Conservation (phyloP, 305 asterid species). For the Fraxinus sp. region DNA sequence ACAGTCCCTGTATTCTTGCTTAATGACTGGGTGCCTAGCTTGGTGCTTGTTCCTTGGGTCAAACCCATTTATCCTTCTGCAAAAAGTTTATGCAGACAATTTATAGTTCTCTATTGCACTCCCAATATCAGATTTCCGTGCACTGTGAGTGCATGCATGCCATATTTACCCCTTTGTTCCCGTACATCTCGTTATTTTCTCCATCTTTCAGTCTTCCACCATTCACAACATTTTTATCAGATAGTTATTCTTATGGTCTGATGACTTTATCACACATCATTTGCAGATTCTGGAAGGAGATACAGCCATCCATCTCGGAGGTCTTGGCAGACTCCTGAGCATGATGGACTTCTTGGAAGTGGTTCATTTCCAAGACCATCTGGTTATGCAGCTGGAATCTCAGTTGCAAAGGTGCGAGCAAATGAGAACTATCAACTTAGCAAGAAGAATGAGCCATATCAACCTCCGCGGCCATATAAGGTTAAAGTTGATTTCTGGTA, state of each 20-base stretch:
- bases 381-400: slow-evolving; percentile 56
- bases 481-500: slow-evolving; percentile 31
- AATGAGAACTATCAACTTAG: slow-evolving; percentile 63
- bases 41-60: background rate
- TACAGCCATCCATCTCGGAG: slow-evolving; percentile 58
- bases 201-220: background rate
- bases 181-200: background rate
- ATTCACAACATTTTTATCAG: background rate
- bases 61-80: background rate
- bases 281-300: slow-evolving; percentile 72
- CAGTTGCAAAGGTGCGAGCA: slow-evolving; percentile 54
- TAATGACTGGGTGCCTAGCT: background rate
- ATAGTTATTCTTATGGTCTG: background rate
- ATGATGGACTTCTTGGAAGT: slow-evolving; percentile 97
- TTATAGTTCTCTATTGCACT: background rate
- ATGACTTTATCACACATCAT: slow-evolving; percentile 21
- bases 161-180: background rate
- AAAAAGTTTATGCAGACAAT: background rate
- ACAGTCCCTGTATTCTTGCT: background rate
- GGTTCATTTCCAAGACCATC: slow-evolving; percentile 91
- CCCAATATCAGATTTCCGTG: background rate
- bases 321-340: slow-evolving; percentile 84
- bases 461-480: slow-evolving; percentile 98
- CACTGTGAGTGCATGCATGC: background rate
- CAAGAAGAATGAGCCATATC: slow-evolving; percentile 78